phyloP scores from a whole-genome alignment of 164 flowering plant genomes.

The Berberis vulgaris region DNA sequence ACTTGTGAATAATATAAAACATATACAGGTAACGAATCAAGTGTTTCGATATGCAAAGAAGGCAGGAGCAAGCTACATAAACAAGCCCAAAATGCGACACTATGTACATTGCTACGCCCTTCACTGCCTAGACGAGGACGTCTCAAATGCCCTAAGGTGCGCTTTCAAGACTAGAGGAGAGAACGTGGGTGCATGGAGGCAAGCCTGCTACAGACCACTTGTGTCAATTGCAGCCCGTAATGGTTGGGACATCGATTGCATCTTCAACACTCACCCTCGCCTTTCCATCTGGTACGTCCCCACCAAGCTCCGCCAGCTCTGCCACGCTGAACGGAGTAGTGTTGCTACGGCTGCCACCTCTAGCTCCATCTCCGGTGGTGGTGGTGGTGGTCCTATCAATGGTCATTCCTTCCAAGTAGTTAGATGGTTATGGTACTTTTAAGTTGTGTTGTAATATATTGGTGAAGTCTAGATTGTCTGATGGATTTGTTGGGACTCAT shows the following conservation, averaged over 20 bases:
- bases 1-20: too few species aligned
- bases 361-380: too few species aligned
- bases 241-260: constrained; percentile 88
- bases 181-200: constrained; percentile 97
- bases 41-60: constrained; percentile 89
- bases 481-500: too few species aligned
- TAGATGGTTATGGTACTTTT: too few species aligned
- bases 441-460: too few species aligned
- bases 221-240: constrained; percentile 67
- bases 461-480: too few species aligned
- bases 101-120: constrained; percentile 95
- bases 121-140: constrained; percentile 80
- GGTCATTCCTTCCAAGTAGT: too few species aligned
- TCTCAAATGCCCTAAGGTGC: constrained; percentile 64
- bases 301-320: constrained; percentile 90
- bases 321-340: constrained; percentile 69
- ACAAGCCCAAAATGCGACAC: constrained; percentile 99
- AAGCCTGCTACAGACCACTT: constrained; percentile 89
- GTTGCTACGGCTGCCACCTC: constrained; percentile 27
- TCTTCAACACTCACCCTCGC: constrained; percentile 73
- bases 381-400: too few species aligned
- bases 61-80: constrained; percentile 90
- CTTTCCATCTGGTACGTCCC: constrained; percentile 95
- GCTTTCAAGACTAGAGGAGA: constrained; percentile 82
- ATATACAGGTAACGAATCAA: constrained; percentile 80